A percentile compares a stretch with the other conserved stretches of the same genome.
phyloP scores from a whole-genome alignment of 1,284 basidiomycete genomes.

The Waitea zeae region DNA sequence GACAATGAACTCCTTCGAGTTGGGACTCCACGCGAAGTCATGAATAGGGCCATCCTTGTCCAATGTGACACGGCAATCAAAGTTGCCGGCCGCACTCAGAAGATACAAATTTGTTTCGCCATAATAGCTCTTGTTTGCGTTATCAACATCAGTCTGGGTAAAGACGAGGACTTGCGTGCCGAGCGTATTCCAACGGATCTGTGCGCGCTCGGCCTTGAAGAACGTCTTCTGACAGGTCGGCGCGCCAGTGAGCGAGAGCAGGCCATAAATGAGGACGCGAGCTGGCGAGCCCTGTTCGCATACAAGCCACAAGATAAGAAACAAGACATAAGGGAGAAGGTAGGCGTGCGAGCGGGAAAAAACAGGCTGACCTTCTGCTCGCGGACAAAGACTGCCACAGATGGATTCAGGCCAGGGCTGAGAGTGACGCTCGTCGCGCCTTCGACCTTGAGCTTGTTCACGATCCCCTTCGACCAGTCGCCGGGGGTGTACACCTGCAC shows the following conservation, averaged over 20 bases:
- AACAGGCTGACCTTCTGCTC: constrained; percentile 88
- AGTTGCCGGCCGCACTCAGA: constrained; percentile 87
- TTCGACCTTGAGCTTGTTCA: constrained; percentile 72
- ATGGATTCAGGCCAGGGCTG: constrained; percentile 73
- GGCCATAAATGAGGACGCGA: constrained; percentile 70
- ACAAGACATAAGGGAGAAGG: background rate
- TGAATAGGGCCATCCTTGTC: constrained; percentile 98
- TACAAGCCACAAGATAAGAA: background rate
- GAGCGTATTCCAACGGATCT: constrained; percentile 93
- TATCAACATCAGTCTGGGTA: constrained; percentile 93
- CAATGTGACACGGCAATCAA: constrained; percentile 81
- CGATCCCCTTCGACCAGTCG: constrained; percentile 63
- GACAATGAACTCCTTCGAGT: constrained; percentile 91
- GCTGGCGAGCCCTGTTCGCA: constrained; percentile 69
- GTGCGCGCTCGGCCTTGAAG: constrained; percentile 89
- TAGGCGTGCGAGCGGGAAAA: constrained; percentile 2
- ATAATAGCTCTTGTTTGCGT: constrained; percentile 95
- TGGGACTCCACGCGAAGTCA: constrained; percentile 95
- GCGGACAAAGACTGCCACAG: constrained; percentile 77
- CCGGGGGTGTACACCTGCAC: constrained; percentile 78
- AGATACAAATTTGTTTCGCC: constrained; percentile 95
- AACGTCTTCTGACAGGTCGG: constrained; percentile 79
- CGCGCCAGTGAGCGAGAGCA: constrained; percentile 40
- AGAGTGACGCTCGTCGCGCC: constrained; percentile 61
- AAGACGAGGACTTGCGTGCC: constrained; percentile 80